phyloP scores from a whole-genome alignment of 2,329 filamentous ascomycete genomes.

The Trichoderma koningiopsis region DNA sequence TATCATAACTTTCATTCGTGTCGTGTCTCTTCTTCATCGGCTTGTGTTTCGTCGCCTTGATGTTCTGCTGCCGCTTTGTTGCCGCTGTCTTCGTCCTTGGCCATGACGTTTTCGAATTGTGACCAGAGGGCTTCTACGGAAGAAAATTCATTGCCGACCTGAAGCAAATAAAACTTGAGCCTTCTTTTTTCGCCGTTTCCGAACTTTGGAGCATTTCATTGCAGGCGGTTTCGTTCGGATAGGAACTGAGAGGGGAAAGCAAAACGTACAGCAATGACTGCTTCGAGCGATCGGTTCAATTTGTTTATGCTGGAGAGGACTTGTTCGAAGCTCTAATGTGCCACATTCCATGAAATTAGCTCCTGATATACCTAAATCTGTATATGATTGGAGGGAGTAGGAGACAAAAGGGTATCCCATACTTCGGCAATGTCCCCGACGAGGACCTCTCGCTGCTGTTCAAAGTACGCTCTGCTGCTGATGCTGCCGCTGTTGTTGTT shows the following conservation, averaged over 20 bases:
- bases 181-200: not conserved
- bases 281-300: constrained; percentile 87
- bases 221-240: too few species aligned
- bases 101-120: constrained; percentile 96
- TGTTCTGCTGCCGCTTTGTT: constrained; percentile 35
- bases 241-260: too few species aligned
- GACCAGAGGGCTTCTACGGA: constrained; percentile 96
- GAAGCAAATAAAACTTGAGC: not conserved
- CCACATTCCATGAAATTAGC: not conserved
- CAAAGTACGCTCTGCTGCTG: constrained; percentile 65
- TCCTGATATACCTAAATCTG: not conserved
- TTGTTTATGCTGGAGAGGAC: constrained; percentile 96
- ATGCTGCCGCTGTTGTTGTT: constrained; percentile 47
- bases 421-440: constrained; percentile 74
- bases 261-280: constrained; percentile 75
- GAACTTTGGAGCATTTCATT: not conserved
- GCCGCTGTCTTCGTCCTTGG: constrained; percentile 57
- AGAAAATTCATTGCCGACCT: constrained; percentile 96
- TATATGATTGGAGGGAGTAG: not conserved
- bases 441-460: constrained; percentile 72
- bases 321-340: constrained; percentile 72
- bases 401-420: constrained; percentile 19
- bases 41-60: constrained; percentile 31
- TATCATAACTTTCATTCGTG: constrained; percentile 9
- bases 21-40: constrained; percentile 18